Base-by-base conservation (phyloP, 441 rosid species). In the Isatis lusitanica region DNA sequence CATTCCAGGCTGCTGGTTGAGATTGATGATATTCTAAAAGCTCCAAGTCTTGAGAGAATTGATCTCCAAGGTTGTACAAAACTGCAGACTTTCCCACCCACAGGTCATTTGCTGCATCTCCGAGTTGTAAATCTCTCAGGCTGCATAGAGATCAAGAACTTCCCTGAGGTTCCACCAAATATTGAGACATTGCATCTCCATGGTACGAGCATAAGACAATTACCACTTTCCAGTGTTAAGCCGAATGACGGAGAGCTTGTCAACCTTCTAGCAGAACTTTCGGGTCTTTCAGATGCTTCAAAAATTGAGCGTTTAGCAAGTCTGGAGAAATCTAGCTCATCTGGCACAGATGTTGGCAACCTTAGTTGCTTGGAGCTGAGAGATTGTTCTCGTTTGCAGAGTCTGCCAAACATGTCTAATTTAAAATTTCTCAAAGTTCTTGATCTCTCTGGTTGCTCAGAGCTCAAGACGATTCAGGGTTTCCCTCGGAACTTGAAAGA, bases 361-460 rank as follows among this genome's bases (percentile, higher is more conserved):
- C 78, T 74, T 47, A 13, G 18, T 61, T 33, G 53, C n/a, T 10
- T 68, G 48, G 35, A 69, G 7, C 24, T 75, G 56, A 67, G 42
- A 50, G 51, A 55, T 15, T 68, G 79, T 63, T 31, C 58, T 64
- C 3, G 40, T 73, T 36, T 73, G 31, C 42, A 0, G 16, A 56
- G 58, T 56, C 33, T 73, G 18, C 77, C 77, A 0, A 6, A 44
- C 18, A 55, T 73, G 71, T 13, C 3, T 56, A 16, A 58, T 39
- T 39, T 75, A 24, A 26, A 51, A 17, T 0, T 4, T 51, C 78
- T 75, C 7, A n/a, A 1, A 69, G 57, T 69, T 55, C 70, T 75
- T 40, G 38, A 69, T 75, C 36, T 75, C 2, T 68, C 74, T 33
- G 70, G 70, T 0, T 75, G 79, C 60, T 30, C 70, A 9, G 10